Base-by-base conservation (phyloP, 2,329 filamentous ascomycete genomes). In the Cordyceps farinosa region DNA sequence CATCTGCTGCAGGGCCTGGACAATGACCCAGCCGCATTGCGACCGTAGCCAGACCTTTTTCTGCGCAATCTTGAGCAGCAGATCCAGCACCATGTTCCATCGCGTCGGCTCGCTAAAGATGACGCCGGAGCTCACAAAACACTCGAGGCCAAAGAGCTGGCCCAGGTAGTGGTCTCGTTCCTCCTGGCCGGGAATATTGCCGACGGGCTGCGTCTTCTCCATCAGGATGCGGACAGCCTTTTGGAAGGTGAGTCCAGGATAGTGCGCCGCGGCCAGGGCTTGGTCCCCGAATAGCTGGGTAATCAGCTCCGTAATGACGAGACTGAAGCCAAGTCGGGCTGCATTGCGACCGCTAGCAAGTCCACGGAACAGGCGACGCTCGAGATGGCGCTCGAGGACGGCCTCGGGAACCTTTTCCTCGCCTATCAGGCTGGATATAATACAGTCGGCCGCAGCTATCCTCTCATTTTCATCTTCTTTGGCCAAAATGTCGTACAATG, bases 281-380 rank as follows among this genome's bases (percentile, higher is more conserved):
- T 79, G 76, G 15, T 78, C 69, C 1, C 85, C 85, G 70, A 90
- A 90, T 5, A 93, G 77, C 70, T 94, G 86, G 5, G 85, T 82
- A 51, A 97, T 74, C 9, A 96, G 79, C 75, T 97, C 93, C 0
- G 92, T 90, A 68, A 98, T 79, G 0, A 94, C 94, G 62, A 97
- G 82, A 61, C 92, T 96, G 74, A 96, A 97, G 3, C 95, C 95
- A 57, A 95, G 79, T 32, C 95, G 85, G 22, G 94, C 92, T 13
- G 91, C 91, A 78, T 97, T 97, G 63, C 92, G 88, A 61, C 92
- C 89, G 73, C 92, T 97, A 65, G 93, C 92, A 22, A 98, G 86
- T 47, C 95, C 95, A 61, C 91, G 87, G 74, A 97, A 91, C 44
- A 99, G 80, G 32, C 90, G 84, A 71, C 85, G 84, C 66, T 86